Percentiles rank a stretch among this genome's conserved stretches.
Evolutionary conservation across 371 early-diverging fungal species (phyloP).

Genomic region (Mucor racemosus): DNA sequence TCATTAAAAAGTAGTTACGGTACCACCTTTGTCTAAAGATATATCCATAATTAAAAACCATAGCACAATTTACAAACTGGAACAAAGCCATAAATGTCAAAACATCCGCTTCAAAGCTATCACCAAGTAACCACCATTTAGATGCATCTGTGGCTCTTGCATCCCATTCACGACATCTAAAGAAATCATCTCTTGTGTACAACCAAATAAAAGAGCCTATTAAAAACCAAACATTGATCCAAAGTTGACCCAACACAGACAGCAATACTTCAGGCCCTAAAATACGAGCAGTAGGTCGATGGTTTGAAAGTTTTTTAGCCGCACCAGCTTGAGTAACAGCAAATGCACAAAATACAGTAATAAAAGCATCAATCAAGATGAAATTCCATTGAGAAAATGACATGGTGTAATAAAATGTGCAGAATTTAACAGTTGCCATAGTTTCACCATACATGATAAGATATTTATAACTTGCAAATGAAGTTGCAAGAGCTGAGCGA

Average conservation of each 20-base stretch:
- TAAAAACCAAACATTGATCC: slow-evolving; percentile 69
- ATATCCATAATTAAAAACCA: slow-evolving; percentile 71
- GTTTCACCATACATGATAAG: slow-evolving; percentile 77
- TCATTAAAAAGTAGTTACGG: slow-evolving; percentile 63
- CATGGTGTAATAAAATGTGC: slow-evolving; percentile 61
- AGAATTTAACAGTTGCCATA: slow-evolving; percentile 64
- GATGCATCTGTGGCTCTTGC: slow-evolving; percentile 59
- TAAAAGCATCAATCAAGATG: slow-evolving; percentile 75
- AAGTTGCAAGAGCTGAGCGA: slow-evolving; percentile 73
- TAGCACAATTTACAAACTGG: slow-evolving; percentile 66
- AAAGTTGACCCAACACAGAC: slow-evolving; percentile 65
- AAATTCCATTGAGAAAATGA: slow-evolving; percentile 66
- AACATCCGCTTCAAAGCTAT: slow-evolving; percentile 73
- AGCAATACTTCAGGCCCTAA: slow-evolving; percentile 72
- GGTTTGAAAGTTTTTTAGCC: slow-evolving; percentile 51
- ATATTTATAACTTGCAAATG: slow-evolving; percentile 80
- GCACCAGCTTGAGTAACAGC: slow-evolving; percentile 70
- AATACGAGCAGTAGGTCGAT: slow-evolving; percentile 76
- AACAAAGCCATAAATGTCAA: slow-evolving; percentile 62
- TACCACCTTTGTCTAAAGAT: slow-evolving; percentile 63
- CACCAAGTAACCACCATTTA: slow-evolving; percentile 82
- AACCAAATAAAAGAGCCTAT: slow-evolving; percentile 53
- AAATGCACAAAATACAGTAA: slow-evolving; percentile 66
- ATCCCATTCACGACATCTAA: slow-evolving; percentile 76
- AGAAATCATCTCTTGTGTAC: slow-evolving; percentile 67